These are phyloP conservation scores for Pigoraptor vietnamica DNA, from an alignment of 78 protist genomes.

Conservation along the genomic window DNA sequence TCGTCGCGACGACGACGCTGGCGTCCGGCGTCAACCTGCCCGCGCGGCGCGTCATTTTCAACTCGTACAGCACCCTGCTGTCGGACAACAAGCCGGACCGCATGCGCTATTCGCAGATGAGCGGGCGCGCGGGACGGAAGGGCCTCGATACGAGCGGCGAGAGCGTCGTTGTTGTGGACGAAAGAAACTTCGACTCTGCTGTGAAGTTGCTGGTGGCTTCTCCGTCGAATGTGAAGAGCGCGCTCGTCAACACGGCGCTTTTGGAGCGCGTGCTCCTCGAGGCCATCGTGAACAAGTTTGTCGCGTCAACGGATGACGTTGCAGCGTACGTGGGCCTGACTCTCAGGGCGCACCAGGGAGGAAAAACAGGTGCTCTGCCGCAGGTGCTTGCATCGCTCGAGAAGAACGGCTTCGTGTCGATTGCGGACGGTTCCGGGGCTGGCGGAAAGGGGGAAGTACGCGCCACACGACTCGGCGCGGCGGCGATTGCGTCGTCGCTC, in stretches of 20 bases:
- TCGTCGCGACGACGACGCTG: conserved; percentile 49
- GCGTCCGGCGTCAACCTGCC: conserved; percentile 72
- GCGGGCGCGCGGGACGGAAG: conserved; percentile 54
- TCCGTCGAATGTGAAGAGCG: too few species aligned
- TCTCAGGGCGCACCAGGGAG: background rate
- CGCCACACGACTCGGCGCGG: background rate
- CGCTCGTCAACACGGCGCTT: too few species aligned
- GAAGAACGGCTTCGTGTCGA: too few species aligned
- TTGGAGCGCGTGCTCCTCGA: background rate
- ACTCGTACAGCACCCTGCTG: background rate
- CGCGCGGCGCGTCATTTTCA: conserved; percentile 19
- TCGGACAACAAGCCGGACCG: background rate
- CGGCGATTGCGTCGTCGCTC: background rate
- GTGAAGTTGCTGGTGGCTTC: too few species aligned
- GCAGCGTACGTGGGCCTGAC: background rate
- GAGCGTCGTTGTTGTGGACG: background rate
- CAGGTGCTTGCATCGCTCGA: background rate
- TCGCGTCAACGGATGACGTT: background rate
- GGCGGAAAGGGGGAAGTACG: background rate
- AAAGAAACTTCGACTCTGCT: too few species aligned
- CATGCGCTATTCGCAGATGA: background rate
- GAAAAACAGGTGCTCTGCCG: background rate
- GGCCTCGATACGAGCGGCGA: background rate
- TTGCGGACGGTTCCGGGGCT: too few species aligned
- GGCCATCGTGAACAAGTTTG: background rate